Evolutionary conservation across 2,329 filamentous ascomycete genomes (phyloP).

Genomic region (Sporothrix humicola): DNA sequence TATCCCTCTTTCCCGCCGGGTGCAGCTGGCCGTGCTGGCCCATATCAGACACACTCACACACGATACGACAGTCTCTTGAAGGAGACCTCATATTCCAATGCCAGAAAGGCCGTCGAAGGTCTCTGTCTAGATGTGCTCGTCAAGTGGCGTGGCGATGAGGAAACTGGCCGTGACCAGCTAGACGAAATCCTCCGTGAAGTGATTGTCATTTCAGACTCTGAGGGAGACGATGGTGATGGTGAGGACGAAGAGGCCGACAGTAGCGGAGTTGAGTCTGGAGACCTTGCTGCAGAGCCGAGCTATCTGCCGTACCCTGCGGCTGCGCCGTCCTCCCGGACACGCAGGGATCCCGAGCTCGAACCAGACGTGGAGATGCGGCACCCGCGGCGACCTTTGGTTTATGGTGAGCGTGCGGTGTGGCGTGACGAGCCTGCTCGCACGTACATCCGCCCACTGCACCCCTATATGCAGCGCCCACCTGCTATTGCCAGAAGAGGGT

Average conservation of each 20-base stretch:
- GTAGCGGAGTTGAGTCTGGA: conserved; percentile 31
- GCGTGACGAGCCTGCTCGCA: not conserved
- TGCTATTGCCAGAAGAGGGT: conserved; percentile 45
- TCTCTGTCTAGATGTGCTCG: conserved; percentile 66
- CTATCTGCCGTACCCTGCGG: conserved; percentile 12
- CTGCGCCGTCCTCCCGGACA: not conserved
- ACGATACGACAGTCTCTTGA: conserved; percentile 66
- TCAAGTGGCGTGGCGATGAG: conserved; percentile 75
- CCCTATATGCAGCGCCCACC: not conserved
- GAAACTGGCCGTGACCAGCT: conserved; percentile 71
- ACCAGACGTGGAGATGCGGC: not conserved
- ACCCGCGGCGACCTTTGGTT: not conserved
- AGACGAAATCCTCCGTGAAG: conserved; percentile 69
- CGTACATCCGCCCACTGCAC: not conserved
- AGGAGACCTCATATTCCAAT: conserved; percentile 63
- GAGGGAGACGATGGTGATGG: conserved; percentile 55
- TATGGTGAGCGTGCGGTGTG: not conserved
- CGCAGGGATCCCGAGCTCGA: not conserved
- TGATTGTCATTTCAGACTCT: conserved; percentile 69
- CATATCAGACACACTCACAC: conserved; percentile 72
- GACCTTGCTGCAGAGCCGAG: conserved; percentile 26
- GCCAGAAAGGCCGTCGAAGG: conserved; percentile 66
- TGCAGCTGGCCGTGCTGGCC: conserved; percentile 68
- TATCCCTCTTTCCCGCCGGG: conserved; percentile 64
- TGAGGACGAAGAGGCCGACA: conserved; percentile 46